phyloP scores from a whole-genome alignment of 768 basidiomycete species.

The Artomyces pyxidatus region DNA sequence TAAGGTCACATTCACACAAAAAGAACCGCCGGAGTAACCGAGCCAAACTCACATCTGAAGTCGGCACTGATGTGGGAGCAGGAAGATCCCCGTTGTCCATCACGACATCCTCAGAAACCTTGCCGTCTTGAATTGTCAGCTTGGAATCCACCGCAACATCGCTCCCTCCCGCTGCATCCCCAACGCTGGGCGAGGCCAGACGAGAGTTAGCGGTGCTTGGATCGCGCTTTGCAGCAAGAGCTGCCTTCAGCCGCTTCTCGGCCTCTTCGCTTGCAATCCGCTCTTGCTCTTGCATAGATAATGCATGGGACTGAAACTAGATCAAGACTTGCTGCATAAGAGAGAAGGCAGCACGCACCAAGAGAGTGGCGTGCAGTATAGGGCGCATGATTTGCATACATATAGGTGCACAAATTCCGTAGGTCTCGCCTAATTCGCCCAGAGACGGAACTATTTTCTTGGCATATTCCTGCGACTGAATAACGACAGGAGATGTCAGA shows the following conservation, averaged over 20 bases:
- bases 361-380: slow-evolving; percentile 52
- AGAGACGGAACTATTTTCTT: slow-evolving; percentile 68
- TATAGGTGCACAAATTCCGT: slow-evolving; percentile 76
- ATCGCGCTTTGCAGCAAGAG: slow-evolving; percentile 70
- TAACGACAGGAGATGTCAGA: slow-evolving; percentile 61
- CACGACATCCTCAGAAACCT: slow-evolving; percentile 28
- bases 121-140: slow-evolving; percentile 4
- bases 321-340: neutral
- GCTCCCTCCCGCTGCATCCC: slow-evolving; percentile 8
- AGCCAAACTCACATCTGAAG: slow-evolving; percentile 30
- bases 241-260: slow-evolving; percentile 75
- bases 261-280: slow-evolving; percentile 63
- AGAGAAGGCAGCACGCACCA: slow-evolving; percentile 34
- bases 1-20: no score
- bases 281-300: slow-evolving; percentile 62
- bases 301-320: slow-evolving; percentile 41
- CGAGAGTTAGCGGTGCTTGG: slow-evolving; percentile 48
- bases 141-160: neutral
- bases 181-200: slow-evolving; percentile 51
- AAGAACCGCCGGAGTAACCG: slow-evolving; percentile 8
- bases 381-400: slow-evolving; percentile 95
- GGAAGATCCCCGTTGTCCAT: slow-evolving; percentile 45
- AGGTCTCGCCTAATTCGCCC: slow-evolving; percentile 61
- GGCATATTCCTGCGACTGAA: slow-evolving; percentile 66
- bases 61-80: slow-evolving; percentile 18